Conservation (phyloP, 495 filamentous ascomycete species). For the Penicillium macrosclerotiorum region DNA sequence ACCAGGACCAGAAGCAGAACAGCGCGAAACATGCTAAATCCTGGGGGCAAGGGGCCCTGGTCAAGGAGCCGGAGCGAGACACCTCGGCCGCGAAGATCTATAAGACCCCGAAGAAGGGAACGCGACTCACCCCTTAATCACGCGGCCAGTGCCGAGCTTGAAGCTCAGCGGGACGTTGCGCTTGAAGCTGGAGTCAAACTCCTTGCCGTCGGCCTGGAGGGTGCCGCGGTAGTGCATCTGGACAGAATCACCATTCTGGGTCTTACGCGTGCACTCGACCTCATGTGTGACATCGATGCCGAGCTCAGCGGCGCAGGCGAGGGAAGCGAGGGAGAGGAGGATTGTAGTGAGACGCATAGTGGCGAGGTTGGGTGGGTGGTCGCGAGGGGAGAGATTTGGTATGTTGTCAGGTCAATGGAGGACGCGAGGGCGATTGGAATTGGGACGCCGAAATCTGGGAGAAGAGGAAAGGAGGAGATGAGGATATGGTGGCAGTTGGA, state of each 20-base stretch:
- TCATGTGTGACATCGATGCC: conserved; percentile 72
- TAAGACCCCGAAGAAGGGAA: not conserved
- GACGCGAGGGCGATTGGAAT: too few relatives aligned
- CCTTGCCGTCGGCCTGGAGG: conserved; percentile 49
- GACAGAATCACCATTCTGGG: conserved; percentile 73
- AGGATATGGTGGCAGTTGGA: not conserved
- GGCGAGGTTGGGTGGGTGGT: not conserved
- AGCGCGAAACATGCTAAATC: too few relatives aligned
- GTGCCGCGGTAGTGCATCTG: conserved; percentile 86
- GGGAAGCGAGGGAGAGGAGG: conserved; percentile 54
- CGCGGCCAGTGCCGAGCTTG: conserved; percentile 71
- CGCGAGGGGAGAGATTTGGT: not conserved
- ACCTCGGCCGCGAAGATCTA: not conserved
- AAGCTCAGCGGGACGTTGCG: conserved; percentile 74
- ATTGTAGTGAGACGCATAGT: conserved; percentile 38
- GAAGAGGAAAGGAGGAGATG: not conserved
- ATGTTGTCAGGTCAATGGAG: not conserved
- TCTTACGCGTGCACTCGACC: conserved; percentile 72
- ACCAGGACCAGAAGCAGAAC: too few relatives aligned
- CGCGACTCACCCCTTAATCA: conserved; percentile 73
- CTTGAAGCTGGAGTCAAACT: conserved; percentile 67
- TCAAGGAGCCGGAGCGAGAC: not conserved
- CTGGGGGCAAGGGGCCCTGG: too few relatives aligned
- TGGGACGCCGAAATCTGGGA: too few relatives aligned
- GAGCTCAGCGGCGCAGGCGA: conserved; percentile 51